Base-by-base conservation (phyloP, 805 yeast genomes). In the Zygotorulaspora chibaensis region DNA sequence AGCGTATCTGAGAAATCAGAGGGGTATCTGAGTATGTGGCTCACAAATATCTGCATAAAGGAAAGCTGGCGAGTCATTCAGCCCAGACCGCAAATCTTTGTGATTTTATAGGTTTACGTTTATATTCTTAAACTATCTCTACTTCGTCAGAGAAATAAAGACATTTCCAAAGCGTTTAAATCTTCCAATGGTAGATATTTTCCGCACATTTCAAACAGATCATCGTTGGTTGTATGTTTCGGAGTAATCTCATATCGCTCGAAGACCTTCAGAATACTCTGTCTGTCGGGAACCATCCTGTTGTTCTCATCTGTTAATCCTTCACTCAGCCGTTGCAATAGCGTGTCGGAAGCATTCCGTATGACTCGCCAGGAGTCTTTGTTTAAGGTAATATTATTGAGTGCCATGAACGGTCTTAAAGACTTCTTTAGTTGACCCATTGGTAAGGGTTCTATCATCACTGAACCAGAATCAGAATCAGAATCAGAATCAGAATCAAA, bases 141-240 rank as follows among this genome's bases (percentile, higher is more conserved):
- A 20, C 7, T 10, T 16, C 13, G 4, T 41, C 25, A 51, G 2
- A 45, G 46, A 30, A 57, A 58, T 2, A 58, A 40, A 2, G 53
- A 46, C 20, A 47, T 52, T 40, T 63, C 67, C 15, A 63, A 27
- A 18, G 41, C 50, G 26, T 54, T 58, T 25, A 61, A 35, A 10
- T 59, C 61, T 38, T 61, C 65, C 18, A 57, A 30, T 4, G 61
- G 48, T 12, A 63, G 35, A 38, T 57, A 60, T n/a, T 52, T 44
- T 31, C 53, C 48, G 40, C 65, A 61, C 23, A 62, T 13, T 17
- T 54, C 57, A 37, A 53, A 63, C 11, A 63, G 30, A n/a, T 57
- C 61, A 13, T 55, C 53, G 20, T 52, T 51, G 3, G 57, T 48
- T 9, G 56, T 43, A 10, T 35, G 40, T 3, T 23, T 23, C 2